Evolutionary conservation across 73 alveolate genomes (phyloP).

Genomic region (Urostyla sp.): DNA sequence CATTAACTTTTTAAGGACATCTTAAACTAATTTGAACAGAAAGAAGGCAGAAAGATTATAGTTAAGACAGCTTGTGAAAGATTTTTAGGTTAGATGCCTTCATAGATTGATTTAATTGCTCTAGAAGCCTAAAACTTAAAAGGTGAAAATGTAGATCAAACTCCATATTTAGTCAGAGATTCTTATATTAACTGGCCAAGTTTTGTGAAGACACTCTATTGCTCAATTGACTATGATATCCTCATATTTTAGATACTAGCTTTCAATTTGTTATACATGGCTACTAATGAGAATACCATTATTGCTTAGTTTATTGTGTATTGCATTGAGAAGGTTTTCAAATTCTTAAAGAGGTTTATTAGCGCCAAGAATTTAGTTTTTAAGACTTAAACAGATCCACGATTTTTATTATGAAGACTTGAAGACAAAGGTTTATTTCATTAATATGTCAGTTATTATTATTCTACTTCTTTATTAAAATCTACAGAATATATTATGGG

Average conservation of each 20-base stretch:
- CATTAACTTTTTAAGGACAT: not conserved
- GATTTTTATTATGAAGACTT: conserved; percentile 50
- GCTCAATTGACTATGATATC: conserved; percentile 56
- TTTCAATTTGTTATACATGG: conserved; percentile 42
- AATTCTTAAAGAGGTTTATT: not conserved
- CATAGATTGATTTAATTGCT: not conserved
- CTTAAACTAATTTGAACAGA: not conserved
- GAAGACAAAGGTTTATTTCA: too few relatives aligned
- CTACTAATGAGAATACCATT: conserved; percentile 11
- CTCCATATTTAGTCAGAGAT: conserved; percentile 28
- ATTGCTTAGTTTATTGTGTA: conserved; percentile 21
- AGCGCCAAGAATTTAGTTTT: conserved; percentile 38
- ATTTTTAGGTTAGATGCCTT: not conserved
- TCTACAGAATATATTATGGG: not conserved
- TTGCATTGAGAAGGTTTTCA: conserved; percentile 34
- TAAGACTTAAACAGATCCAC: conserved; percentile 45
- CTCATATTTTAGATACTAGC: conserved; percentile 13
- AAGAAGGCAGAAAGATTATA: not conserved
- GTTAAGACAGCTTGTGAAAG: conserved; percentile 21
- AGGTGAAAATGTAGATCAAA: not conserved
- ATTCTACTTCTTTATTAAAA: not conserved
- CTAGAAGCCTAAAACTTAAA: not conserved
- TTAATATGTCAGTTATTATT: not conserved
- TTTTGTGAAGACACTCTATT: conserved; percentile 15
- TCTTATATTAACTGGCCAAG: conserved; percentile 27